phyloP scores from a whole-genome alignment of 192 early-diverging fungal species.

The Linnemannia schmuckeri region DNA sequence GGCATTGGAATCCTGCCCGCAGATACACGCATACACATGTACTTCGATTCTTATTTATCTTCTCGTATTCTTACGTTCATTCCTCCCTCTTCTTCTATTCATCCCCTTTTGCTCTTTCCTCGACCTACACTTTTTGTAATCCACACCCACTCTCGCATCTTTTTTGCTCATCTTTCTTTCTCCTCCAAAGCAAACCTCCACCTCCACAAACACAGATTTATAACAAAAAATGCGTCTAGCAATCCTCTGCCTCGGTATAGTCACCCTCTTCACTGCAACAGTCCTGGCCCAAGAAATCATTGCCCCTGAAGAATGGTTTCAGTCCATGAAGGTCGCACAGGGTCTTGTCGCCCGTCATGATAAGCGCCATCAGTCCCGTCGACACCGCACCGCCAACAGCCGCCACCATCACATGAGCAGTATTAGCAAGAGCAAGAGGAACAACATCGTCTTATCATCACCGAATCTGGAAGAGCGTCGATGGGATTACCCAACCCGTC shows the following conservation, averaged over 20 bases:
- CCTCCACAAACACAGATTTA: neutral
- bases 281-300: constrained; percentile 34
- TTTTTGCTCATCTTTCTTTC: neutral
- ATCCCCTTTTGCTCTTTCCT: no score
- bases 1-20: neutral
- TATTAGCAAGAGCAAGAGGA: neutral
- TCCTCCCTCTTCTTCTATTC: neutral
- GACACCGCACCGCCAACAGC: neutral
- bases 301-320: constrained; percentile 46
- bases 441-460: neutral
- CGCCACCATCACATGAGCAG: neutral
- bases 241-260: constrained; percentile 10
- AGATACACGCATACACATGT: neutral
- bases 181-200: neutral
- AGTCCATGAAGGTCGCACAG: constrained; percentile 29
- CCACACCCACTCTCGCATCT: no score
- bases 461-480: neutral
- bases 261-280: neutral
- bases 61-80: neutral
- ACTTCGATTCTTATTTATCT: neutral
- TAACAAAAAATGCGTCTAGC: constrained; percentile 11
- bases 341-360: constrained; percentile 18
- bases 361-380: neutral
- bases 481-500: neutral
- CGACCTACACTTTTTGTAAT: no score